These are phyloP conservation scores for Termitomyces sp. DNA, from an alignment of 768 basidiomycete genomes.

Conservation along the genomic window DNA sequence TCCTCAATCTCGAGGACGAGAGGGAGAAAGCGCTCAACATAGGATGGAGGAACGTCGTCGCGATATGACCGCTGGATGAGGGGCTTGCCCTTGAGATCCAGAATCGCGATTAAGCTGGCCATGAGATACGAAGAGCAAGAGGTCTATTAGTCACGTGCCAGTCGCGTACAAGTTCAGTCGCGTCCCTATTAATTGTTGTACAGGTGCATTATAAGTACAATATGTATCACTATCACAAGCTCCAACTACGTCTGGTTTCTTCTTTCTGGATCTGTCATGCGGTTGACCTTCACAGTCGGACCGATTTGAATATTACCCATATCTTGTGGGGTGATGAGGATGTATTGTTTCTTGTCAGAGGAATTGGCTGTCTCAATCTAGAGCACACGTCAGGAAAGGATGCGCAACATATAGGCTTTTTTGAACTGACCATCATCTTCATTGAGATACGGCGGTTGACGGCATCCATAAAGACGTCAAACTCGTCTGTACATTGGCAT, in stretches of 20 bases:
- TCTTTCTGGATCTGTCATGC: conserved; percentile 80
- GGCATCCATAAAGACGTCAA: conserved; percentile 98
- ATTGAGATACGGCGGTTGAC: conserved; percentile 90
- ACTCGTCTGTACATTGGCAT: conserved; percentile 63
- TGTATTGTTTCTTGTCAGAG: conserved; percentile 87
- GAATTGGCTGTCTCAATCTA: conserved; percentile 88
- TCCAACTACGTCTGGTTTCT: neutral
- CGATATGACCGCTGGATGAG: conserved; percentile 95
- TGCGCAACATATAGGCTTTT: neutral
- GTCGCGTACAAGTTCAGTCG: neutral
- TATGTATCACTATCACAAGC: neutral
- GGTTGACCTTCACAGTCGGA: conserved; percentile 66
- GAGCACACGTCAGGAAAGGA: neutral
- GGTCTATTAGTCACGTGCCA: neutral
- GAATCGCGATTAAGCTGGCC: conserved; percentile 81
- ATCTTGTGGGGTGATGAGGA: conserved; percentile 95
- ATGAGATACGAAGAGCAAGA: conserved; percentile 17
- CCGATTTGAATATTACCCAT: conserved; percentile 73
- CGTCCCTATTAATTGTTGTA: neutral
- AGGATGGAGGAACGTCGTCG: conserved; percentile 88
- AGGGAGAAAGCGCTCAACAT: conserved; percentile 92
- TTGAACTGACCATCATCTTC: conserved; percentile 90
- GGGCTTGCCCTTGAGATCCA: conserved; percentile 98
- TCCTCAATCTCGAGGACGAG: conserved; percentile 95
- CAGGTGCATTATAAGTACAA: neutral